Evolutionary conservation across 106 monocot species (phyloP).

Genomic region (Triglochin maritima): DNA sequence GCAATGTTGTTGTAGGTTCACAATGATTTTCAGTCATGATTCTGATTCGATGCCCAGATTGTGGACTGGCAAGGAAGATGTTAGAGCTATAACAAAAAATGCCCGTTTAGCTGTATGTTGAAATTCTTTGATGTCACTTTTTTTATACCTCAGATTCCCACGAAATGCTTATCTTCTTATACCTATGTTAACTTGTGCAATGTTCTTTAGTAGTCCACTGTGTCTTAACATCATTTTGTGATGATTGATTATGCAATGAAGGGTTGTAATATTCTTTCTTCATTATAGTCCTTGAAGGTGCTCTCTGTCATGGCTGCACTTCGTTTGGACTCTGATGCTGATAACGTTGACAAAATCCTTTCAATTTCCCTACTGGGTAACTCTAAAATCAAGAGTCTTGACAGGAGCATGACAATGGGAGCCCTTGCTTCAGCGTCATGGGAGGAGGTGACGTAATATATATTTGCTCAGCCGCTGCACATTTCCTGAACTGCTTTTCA

Average conservation of each 20-base stretch:
- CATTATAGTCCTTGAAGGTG: constrained; percentile 27
- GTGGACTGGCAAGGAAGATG: constrained; percentile 78
- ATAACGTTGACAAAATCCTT: constrained; percentile 45
- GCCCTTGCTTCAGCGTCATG: constrained; percentile 58
- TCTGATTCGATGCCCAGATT: constrained; percentile 76
- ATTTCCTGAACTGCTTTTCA: too few species aligned
- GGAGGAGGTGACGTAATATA: constrained; percentile 13
- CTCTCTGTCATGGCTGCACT: constrained; percentile 51
- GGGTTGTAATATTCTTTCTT: too few species aligned
- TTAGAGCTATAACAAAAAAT: constrained; percentile 43
- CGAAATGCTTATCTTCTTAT: too few species aligned
- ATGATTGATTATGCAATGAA: too few species aligned
- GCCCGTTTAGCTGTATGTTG: constrained; percentile 36
- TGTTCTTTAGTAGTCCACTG: too few species aligned
- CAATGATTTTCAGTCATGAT: constrained; percentile 58
- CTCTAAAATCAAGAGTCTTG: not conserved
- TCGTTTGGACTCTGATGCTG: constrained; percentile 47
- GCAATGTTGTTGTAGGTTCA: constrained; percentile 40
- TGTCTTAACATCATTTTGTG: too few species aligned
- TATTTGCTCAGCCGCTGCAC: too few species aligned
- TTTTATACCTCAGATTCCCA: too few species aligned
- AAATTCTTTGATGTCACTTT: too few species aligned
- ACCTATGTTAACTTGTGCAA: too few species aligned
- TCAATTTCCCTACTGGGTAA: not conserved
- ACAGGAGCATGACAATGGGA: constrained; percentile 19